These are phyloP conservation scores for Groenewaldozyma salmanticensis DNA, from an alignment of 805 yeast species.

Conservation along the genomic window DNA sequence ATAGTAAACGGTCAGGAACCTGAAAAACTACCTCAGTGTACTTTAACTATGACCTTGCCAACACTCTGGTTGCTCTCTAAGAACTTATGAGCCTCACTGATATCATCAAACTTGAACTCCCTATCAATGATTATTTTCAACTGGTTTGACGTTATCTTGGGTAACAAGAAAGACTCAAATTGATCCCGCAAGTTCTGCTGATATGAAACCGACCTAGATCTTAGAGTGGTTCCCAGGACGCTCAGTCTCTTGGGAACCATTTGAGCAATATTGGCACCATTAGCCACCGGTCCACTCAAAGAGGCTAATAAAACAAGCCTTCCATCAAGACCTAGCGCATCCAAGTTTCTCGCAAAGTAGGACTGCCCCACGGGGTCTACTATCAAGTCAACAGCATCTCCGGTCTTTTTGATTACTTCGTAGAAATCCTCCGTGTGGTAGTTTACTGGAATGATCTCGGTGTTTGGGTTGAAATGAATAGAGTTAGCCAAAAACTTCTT, in stretches of 20 bases:
- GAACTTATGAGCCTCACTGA: conserved; percentile 21
- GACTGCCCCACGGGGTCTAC: conserved; percentile 26
- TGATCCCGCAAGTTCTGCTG: conserved; percentile 19
- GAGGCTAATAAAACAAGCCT: conserved; percentile 21
- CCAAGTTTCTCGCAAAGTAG: conserved; percentile 18
- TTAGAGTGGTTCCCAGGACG: conserved; percentile 24
- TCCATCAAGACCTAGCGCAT: conserved; percentile 21
- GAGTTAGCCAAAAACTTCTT: conserved; percentile 13
- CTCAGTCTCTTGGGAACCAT: conserved; percentile 21
- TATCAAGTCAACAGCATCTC: conserved; percentile 25
- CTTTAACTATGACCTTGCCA: conserved; percentile 23
- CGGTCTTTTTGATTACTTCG: conserved; percentile 13
- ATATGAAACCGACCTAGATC: conserved; percentile 20
- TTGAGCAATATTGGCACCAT: conserved; percentile 14
- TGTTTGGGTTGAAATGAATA: conserved; percentile 4
- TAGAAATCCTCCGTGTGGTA: conserved; percentile 19
- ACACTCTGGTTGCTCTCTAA: conserved; percentile 22
- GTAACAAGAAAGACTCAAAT: conserved; percentile 20
- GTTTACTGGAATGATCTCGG: conserved; percentile 22
- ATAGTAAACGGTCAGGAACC: too few relatives aligned
- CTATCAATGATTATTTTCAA: conserved; percentile 19
- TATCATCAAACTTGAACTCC: conserved; percentile 16
- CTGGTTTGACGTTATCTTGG: conserved; percentile 19
- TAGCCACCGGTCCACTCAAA: conserved; percentile 18
- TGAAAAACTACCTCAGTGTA: too few relatives aligned